Conservation (phyloP, 1,284 basidiomycete genomes). For the Ganoderma leucocontextum region DNA sequence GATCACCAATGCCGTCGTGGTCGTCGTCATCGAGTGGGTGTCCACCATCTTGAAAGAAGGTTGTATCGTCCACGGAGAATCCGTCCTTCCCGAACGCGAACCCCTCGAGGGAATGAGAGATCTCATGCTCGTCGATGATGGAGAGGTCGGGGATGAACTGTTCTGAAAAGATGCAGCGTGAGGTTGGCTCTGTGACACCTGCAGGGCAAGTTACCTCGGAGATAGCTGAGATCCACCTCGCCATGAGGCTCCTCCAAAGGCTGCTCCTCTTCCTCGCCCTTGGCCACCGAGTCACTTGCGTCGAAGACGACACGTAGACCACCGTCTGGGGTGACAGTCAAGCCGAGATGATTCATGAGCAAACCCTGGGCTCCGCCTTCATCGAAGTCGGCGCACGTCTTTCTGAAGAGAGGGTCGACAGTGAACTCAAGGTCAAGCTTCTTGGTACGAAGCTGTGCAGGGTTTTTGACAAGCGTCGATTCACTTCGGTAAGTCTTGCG, state of each 20-base stretch:
- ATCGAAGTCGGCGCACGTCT: conserved; percentile 98
- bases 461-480: conserved; percentile 87
- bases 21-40: conserved; percentile 52
- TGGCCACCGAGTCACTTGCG: conserved; percentile 89
- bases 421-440: conserved; percentile 95
- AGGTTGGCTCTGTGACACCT: background rate
- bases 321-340: conserved; percentile 83
- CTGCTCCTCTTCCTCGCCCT: conserved; percentile 78
- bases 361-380: conserved; percentile 96
- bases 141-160: conserved; percentile 78
- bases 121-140: conserved; percentile 70
- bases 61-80: conserved; percentile 68
- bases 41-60: conserved; percentile 62
- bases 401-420: conserved; percentile 96
- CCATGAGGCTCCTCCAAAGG: conserved; percentile 69
- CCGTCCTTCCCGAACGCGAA: conserved; percentile 82
- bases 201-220: conserved; percentile 64
- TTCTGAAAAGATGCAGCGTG: conserved; percentile 44
- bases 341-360: conserved; percentile 89
- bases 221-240: conserved; percentile 70
- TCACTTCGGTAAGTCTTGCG: conserved; percentile 74
- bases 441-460: conserved; percentile 86
- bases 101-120: conserved; percentile 80
- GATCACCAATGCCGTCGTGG: conserved; percentile 51
- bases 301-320: conserved; percentile 94